These are phyloP conservation scores for Benincasa hispida DNA, from an alignment of 306 rosid genomes.

Conservation along the genomic window DNA sequence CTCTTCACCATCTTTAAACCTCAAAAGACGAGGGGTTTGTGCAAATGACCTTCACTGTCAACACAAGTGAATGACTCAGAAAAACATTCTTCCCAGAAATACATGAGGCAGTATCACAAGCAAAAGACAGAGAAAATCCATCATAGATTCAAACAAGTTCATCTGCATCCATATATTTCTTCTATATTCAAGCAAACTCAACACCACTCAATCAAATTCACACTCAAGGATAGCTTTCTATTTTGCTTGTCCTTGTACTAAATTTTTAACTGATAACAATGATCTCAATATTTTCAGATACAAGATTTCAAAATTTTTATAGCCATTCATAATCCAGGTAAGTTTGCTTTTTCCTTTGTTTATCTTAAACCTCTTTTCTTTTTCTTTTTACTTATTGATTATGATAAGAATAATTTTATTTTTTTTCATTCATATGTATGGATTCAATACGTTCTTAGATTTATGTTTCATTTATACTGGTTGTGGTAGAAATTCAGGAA, in stretches of 20 bases:
- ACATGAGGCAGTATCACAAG: neutral
- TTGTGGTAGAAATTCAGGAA: no score
- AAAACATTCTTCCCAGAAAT: neutral
- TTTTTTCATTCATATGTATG: neutral
- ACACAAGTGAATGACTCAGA: neutral
- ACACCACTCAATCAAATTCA: neutral
- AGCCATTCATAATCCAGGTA: neutral
- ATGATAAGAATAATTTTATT: neutral
- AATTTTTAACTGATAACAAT: no score
- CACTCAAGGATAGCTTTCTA: neutral
- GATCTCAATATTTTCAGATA: neutral
- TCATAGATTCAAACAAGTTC: no score
- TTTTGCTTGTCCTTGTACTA: neutral
- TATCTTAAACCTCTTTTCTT: neutral
- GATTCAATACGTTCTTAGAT: neutral
- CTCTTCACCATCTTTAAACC: slow-evolving; percentile 48
- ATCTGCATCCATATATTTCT: no score
- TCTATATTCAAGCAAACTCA: neutral
- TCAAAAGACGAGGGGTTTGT: neutral
- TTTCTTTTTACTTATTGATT: no score
- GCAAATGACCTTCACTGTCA: neutral
- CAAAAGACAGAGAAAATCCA: neutral
- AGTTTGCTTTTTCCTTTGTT: neutral
- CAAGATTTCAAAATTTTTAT: neutral
- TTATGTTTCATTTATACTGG: neutral